Evolutionary conservation across 2,329 filamentous ascomycete species (phyloP).

Genomic region (Botrytis tulipae): DNA sequence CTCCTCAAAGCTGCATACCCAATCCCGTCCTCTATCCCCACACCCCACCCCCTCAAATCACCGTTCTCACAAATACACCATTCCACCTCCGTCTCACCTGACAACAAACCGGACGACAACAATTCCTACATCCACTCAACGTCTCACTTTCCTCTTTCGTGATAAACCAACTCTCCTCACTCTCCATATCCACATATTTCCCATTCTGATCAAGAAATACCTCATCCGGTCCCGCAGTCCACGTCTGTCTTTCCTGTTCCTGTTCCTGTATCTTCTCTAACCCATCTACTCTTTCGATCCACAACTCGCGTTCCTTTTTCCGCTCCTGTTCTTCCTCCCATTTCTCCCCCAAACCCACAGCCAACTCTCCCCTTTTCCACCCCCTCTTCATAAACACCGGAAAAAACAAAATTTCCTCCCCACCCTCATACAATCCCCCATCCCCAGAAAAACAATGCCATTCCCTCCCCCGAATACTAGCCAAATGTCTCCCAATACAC

Average conservation of each 20-base stretch:
- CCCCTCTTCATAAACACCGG: background rate
- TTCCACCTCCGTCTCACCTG: background rate
- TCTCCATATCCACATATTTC: background rate
- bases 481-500: background rate
- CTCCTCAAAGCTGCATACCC: no score
- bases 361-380: rapidly evolving
- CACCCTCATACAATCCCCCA: no score
- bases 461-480: background rate
- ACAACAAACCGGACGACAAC: background rate
- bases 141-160: background rate
- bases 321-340: background rate
- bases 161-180: background rate
- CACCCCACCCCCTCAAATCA: background rate
- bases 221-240: background rate
- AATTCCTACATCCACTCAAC: background rate
- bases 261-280: background rate
- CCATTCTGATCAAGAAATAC: background rate
- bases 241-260: background rate
- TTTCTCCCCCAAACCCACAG: background rate
- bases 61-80: background rate
- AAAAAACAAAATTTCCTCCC: background rate
- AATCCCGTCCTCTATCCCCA: no score
- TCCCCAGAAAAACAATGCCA: background rate
- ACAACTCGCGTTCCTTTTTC: background rate
- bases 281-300: background rate